Conservation (phyloP, 192 early-diverging fungal species). For the Umbelopsis sp. region DNA sequence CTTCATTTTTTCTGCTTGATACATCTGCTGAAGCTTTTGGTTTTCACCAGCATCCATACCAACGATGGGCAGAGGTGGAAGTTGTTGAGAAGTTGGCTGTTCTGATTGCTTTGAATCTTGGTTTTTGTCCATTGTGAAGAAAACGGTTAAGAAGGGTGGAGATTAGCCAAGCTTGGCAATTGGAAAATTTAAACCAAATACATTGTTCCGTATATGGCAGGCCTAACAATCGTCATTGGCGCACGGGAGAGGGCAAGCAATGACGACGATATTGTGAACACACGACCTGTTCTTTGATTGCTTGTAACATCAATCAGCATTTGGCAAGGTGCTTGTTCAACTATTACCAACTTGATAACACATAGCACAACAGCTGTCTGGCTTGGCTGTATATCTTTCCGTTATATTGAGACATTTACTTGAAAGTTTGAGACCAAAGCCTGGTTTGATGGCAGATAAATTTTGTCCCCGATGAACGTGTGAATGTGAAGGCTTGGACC, state of each 20-base stretch:
- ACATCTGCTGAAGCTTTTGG: slow-evolving; percentile 13
- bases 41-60: slow-evolving; percentile 17
- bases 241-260: not conserved
- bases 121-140: slow-evolving; percentile 4
- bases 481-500: no score
- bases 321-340: no score
- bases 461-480: no score
- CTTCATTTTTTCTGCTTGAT: slow-evolving; percentile 11
- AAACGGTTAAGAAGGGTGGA: slow-evolving; percentile 21
- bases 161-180: slow-evolving; percentile 29
- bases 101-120: slow-evolving; percentile 7
- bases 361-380: no score
- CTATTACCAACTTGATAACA: no score
- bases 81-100: slow-evolving; percentile 6
- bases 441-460: no score
- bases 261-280: not conserved
- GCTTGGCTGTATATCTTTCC: no score
- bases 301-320: not conserved
- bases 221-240: not conserved
- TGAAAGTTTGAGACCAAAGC: no score
- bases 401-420: no score
- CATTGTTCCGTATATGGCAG: not conserved
- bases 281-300: not conserved
- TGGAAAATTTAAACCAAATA: slow-evolving; percentile 22
- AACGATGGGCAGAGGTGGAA: slow-evolving; percentile 9